A percentile compares a stretch with the other conserved stretches of the same genome.
Conservation (phyloP, 345 rosid genomes). For the Hypericum perforatum region DNA sequence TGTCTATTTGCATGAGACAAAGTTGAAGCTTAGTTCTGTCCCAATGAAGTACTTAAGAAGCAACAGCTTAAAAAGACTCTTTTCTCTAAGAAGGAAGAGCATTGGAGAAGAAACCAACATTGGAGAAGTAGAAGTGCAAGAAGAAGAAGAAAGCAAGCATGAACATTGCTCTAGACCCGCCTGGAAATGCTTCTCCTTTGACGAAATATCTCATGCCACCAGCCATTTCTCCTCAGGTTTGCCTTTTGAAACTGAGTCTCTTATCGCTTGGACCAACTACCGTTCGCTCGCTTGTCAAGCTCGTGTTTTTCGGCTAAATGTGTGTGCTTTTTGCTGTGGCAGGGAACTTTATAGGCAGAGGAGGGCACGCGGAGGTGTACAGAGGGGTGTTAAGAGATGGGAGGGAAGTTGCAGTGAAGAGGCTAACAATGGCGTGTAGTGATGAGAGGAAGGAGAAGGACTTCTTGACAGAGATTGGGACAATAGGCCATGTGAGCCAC, state of each 20-base stretch:
- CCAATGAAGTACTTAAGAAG: conserved; percentile 71
- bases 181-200: conserved; percentile 88
- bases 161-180: conserved; percentile 46
- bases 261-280: too few species aligned
- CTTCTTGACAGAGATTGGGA: conserved; percentile 86
- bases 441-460: conserved; percentile 92
- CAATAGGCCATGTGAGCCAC: conserved; percentile 81
- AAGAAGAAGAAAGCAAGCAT: conserved; percentile 18
- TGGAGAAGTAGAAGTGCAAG: too few species aligned
- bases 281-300: neutral
- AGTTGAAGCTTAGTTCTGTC: conserved; percentile 8
- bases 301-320: neutral
- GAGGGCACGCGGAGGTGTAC: conserved; percentile 93
- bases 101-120: conserved; percentile 24
- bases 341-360: conserved; percentile 79
- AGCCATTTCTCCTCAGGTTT: conserved; percentile 58
- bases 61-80: conserved; percentile 73
- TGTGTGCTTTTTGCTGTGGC: conserved; percentile 6
- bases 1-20: conserved; percentile 17
- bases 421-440: conserved; percentile 49
- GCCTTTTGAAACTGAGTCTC: neutral
- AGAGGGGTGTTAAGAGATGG: conserved; percentile 44
- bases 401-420: conserved; percentile 78
- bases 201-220: conserved; percentile 74
- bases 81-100: conserved; percentile 55